Conservation (phyloP, 2,329 filamentous ascomycete genomes). For the Botrytis cinerea region DNA sequence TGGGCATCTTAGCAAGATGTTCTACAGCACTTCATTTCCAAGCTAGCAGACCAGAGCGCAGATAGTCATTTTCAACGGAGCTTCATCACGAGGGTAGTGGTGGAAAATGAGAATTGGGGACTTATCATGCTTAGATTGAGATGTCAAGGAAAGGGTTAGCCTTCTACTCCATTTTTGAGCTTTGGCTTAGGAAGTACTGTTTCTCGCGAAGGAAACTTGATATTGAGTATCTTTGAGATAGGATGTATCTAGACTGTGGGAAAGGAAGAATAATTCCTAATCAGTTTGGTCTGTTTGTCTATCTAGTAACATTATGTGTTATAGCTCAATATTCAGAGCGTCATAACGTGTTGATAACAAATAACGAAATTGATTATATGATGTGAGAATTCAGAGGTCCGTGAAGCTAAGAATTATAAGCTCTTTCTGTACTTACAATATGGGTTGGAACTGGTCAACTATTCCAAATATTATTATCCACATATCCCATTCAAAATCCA, state of each 20-base stretch:
- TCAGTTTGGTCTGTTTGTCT: too few relatives aligned
- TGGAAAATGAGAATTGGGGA: accelerated
- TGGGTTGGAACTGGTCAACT: too few relatives aligned
- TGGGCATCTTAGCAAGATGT: not conserved
- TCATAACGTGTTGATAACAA: too few relatives aligned
- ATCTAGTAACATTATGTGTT: too few relatives aligned
- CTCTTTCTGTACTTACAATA: too few relatives aligned
- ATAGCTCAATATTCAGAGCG: too few relatives aligned
- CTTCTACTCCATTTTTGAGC: not conserved
- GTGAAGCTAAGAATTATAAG: too few relatives aligned
- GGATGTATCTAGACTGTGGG: not conserved
- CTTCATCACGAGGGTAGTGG: not conserved
- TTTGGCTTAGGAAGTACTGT: not conserved
- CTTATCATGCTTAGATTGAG: not conserved
- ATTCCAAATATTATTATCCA: too few relatives aligned
- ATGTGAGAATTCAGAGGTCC: too few relatives aligned
- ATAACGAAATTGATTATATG: too few relatives aligned
- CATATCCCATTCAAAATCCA: not conserved
- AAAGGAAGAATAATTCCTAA: not conserved
- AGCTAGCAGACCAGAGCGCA: not conserved
- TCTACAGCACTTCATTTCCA: not conserved
- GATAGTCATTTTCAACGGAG: not conserved
- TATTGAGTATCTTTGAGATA: not conserved
- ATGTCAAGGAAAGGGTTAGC: not conserved
- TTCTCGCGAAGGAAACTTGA: not conserved